Evolutionary conservation across 805 yeast species (phyloP).

Genomic region (Wickerhamomyces queroliae): DNA sequence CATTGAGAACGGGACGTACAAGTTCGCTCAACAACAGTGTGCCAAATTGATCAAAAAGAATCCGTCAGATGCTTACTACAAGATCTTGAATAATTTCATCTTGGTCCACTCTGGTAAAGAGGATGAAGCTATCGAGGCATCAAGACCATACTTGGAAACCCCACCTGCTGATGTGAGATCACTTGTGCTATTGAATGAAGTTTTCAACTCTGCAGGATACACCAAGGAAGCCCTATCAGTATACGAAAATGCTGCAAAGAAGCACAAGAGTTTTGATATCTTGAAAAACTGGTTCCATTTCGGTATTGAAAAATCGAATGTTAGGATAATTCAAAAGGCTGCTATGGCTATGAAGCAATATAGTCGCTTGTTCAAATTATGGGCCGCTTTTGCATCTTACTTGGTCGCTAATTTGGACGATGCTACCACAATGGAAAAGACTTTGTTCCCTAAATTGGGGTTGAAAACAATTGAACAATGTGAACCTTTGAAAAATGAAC

Average conservation of each 20-base stretch:
- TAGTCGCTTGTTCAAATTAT: constrained; percentile 32
- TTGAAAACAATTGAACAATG: constrained; percentile 46
- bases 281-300: constrained; percentile 53
- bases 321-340: constrained; percentile 48
- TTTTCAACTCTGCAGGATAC: constrained; percentile 35
- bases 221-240: constrained; percentile 38
- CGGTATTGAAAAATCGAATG: constrained; percentile 41
- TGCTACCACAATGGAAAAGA: constrained; percentile 37
- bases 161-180: constrained; percentile 52
- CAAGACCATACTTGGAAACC: constrained; percentile 20
- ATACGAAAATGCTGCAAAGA: constrained; percentile 53
- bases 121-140: constrained; percentile 20
- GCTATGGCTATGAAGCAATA: constrained; percentile 37
- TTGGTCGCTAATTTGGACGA: constrained; percentile 29
- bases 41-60: constrained; percentile 42
- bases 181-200: constrained; percentile 38
- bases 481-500: constrained; percentile 49
- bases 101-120: constrained; percentile 26
- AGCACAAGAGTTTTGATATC: constrained; percentile 44
- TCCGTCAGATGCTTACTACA: constrained; percentile 53
- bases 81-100: constrained; percentile 27
- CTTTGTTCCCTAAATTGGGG: constrained; percentile 57
- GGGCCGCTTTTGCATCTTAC: constrained; percentile 54
- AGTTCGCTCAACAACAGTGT: constrained; percentile 45
- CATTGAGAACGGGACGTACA: constrained; percentile 47